Evolutionary conservation across 2,329 filamentous ascomycete genomes (phyloP).

Genomic region (Fonsecaea monophora): DNA sequence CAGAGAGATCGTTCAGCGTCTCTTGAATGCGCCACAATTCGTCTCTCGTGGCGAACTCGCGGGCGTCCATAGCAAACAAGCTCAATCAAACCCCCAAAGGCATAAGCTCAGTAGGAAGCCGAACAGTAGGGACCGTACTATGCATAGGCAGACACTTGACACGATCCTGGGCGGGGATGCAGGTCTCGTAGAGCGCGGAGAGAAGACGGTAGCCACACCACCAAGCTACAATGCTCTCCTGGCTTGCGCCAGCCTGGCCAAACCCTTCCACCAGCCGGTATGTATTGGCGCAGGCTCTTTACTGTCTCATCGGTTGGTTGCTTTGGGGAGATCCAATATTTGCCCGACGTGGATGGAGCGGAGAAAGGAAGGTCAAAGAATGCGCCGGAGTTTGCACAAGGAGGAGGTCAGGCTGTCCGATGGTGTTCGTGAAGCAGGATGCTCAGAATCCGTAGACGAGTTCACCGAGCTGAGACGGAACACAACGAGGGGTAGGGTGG

Average conservation of each 20-base stretch:
- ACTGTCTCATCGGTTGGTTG: slow-evolving; percentile 23
- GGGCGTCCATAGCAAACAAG: slow-evolving; percentile 30
- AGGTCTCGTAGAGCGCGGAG: not conserved
- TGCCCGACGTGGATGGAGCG: not conserved
- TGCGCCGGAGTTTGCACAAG: slow-evolving; percentile 29
- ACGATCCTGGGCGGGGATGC: not conserved
- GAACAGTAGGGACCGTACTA: not conserved
- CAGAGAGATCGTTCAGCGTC: slow-evolving; percentile 67
- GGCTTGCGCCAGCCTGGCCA: slow-evolving; percentile 31
- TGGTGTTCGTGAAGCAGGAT: not conserved
- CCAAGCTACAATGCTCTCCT: slow-evolving; percentile 26
- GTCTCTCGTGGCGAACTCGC: slow-evolving; percentile 65
- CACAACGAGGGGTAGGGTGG: not conserved
- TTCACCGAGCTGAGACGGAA: not conserved
- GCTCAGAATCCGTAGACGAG: not conserved
- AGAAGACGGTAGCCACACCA: slow-evolving; percentile 10
- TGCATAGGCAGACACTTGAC: slow-evolving; percentile 12
- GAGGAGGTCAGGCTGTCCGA: slow-evolving; percentile 6
- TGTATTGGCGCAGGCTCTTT: slow-evolving; percentile 17
- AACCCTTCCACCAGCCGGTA: slow-evolving; percentile 29
- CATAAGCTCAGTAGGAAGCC: slow-evolving; percentile 10
- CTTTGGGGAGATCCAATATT: slow-evolving; percentile 7
- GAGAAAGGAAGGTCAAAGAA: slow-evolving; percentile 17
- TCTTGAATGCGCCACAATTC: slow-evolving; percentile 70
- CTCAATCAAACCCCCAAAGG: slow-evolving; percentile 13